Percentiles rank a stretch among this genome's conserved stretches.
Evolutionary conservation across 805 yeast species (phyloP).

Genomic region (Saccharomycopsis microspora): DNA sequence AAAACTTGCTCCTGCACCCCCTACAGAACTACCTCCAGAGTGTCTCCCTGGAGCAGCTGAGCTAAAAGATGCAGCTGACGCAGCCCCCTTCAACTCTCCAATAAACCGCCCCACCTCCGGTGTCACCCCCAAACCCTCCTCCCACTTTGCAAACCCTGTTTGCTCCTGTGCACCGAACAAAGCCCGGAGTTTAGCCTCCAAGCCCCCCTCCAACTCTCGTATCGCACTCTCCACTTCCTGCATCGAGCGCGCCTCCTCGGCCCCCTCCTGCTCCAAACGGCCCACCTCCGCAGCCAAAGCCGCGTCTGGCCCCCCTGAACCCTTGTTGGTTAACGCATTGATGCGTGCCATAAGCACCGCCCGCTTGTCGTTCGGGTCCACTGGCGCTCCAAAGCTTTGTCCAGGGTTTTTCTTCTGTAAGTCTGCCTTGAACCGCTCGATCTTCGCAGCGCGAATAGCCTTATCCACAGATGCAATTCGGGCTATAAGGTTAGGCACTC

Average conservation of each 20-base stretch:
- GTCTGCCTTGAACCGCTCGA: conserved; percentile 47
- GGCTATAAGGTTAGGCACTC: conserved; percentile 59
- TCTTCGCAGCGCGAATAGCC: conserved; percentile 54
- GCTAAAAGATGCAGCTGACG: conserved; percentile 23
- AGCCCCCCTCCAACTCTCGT: conserved; percentile 38
- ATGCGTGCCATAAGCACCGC: conserved; percentile 74
- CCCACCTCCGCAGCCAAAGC: conserved; percentile 25
- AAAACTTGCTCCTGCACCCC: conserved; percentile 12
- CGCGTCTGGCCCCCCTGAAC: conserved; percentile 26
- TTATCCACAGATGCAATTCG: conserved; percentile 54
- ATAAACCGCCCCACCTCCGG: conserved; percentile 58
- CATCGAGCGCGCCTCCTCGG: conserved; percentile 30
- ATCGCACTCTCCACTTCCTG: conserved; percentile 66
- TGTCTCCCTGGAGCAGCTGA: conserved; percentile 9
- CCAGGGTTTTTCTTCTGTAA: conserved; percentile 57
- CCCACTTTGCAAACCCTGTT: conserved; percentile 62
- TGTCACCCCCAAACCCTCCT: conserved; percentile 66
- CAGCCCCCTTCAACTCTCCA: conserved; percentile 28
- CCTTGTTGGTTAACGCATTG: conserved; percentile 85
- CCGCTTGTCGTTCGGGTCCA: conserved; percentile 80
- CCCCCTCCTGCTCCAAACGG: conserved; percentile 33
- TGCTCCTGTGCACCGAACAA: conserved; percentile 27
- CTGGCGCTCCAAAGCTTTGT: conserved; percentile 45
- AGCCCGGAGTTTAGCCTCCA: conserved; percentile 23
- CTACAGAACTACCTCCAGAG: not conserved